Conservation (phyloP, 257 asterid species). For the Jasminum sambac region DNA sequence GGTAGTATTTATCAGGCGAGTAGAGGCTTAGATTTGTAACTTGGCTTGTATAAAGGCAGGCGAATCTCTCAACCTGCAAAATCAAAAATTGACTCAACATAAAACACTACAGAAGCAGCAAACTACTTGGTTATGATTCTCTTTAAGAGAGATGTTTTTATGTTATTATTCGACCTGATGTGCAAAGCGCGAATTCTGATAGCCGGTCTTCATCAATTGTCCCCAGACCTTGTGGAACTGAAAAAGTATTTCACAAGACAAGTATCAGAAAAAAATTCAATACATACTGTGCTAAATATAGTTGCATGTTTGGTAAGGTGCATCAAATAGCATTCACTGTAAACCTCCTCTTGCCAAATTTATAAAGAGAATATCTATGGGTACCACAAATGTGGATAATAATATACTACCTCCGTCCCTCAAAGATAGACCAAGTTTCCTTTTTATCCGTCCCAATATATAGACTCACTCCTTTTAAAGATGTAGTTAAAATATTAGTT, state of each 20-base stretch:
- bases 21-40: constrained; percentile 80
- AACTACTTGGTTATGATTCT: not conserved
- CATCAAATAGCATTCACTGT: not conserved
- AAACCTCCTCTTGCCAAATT: too few species aligned
- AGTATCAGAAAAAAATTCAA: not conserved
- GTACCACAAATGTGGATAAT: too few species aligned
- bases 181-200: constrained; percentile 95
- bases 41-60: constrained; percentile 90
- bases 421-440: too few species aligned
- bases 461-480: too few species aligned
- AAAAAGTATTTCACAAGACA: constrained; percentile 23
- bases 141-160: not conserved
- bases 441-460: too few species aligned
- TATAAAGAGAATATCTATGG: too few species aligned
- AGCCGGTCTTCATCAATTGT: constrained; percentile 95
- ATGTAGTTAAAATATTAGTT: too few species aligned
- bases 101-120: not conserved
- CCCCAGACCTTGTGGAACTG: constrained; percentile 98
- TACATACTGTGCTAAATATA: not conserved
- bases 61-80: constrained; percentile 91
- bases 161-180: constrained; percentile 87
- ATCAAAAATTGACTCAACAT: not conserved
- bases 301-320: not conserved
- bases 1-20: constrained; percentile 89
- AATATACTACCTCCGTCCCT: too few species aligned